Evolutionary conservation across 345 rosid species (phyloP), one percentile per base, ranked within the genome.

Genomic region (Hibiscus tridactylites): DNA sequence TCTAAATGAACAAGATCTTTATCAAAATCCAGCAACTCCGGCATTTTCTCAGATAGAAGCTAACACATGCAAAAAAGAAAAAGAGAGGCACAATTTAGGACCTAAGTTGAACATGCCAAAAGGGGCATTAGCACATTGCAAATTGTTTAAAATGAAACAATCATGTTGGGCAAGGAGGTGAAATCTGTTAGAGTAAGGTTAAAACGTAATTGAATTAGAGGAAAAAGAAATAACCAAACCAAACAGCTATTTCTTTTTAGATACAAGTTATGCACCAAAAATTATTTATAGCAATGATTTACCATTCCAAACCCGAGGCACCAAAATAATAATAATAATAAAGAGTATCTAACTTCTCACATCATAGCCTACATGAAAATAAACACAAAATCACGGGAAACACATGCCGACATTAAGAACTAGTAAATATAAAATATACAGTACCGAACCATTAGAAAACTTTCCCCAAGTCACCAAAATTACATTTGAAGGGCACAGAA

Each of bases 1-100:
- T 92, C 99, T 71, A 92, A 78, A 80, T 92, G 97, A 74, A 71
- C 81, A 78, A 95, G 96, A 81, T 86, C 97, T 86, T 88, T 92
- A 57, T 83, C 87, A 80, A 95, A 95, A 84, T 92, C 93, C 70
- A 95, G 84, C 83, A 95, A 76, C 75, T 89, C 97, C 0, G 97
- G 91, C 93, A 95, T 81, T 86, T 95, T 95, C 80, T 95, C 99
- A 78, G 90, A 86, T 70, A 95, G 85, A 74, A 95, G 90, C 97
- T 95, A 49, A 28, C 19, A 50, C 42, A 29, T 67, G 59, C 26
- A 50, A 29, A 21, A 56, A 21, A 56, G 3, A 21, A 47, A 67
- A 77, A 78, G 59, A 26, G 12, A 15, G 17, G 19, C 3, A 28
- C 11, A 28, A 66, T 8, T 66, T 47, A 47, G 57, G 39, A 46